Evolutionary conservation across 2,329 filamentous ascomycete species (phyloP).

Genomic region (Onygenales sp.): DNA sequence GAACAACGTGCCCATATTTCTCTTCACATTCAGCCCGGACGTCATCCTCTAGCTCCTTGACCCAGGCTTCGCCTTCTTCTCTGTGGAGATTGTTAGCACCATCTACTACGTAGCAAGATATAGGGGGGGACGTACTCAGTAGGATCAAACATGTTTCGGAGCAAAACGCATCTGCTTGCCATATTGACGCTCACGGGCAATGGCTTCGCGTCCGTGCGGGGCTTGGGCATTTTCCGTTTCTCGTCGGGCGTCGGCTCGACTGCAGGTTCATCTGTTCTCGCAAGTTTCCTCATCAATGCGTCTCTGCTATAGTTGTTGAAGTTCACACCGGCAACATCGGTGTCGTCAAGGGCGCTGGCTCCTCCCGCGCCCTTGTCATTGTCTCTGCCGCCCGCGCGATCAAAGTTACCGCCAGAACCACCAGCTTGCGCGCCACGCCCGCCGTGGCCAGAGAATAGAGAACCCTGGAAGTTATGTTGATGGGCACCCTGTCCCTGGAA

Average conservation of each 20-base stretch:
- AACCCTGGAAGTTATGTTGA: constrained; percentile 69
- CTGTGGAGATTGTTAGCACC: constrained; percentile 41
- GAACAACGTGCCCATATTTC: constrained; percentile 95
- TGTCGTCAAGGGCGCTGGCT: constrained; percentile 92
- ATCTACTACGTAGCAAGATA: background rate
- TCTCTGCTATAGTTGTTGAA: constrained; percentile 99
- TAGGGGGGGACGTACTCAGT: constrained; percentile 59
- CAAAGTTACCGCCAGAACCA: constrained; percentile 60
- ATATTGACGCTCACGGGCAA: constrained; percentile 80
- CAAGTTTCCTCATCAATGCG: constrained; percentile 96
- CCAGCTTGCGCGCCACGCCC: constrained; percentile 77
- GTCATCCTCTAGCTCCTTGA: constrained; percentile 89
- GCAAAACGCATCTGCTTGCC: constrained; percentile 84
- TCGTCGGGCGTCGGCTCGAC: constrained; percentile 49
- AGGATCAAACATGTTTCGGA: constrained; percentile 93
- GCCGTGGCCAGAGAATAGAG: constrained; percentile 80
- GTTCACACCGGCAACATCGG: constrained; percentile 94
- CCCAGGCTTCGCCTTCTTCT: constrained; percentile 78
- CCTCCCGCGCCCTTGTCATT: constrained; percentile 79
- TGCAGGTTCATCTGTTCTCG: constrained; percentile 77
- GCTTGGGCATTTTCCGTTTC: constrained; percentile 63
- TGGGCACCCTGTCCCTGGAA: constrained; percentile 63
- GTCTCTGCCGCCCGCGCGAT: constrained; percentile 79
- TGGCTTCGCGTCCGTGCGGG: constrained; percentile 68
- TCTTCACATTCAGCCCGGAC: constrained; percentile 85